Conservation (phyloP, 2,329 filamentous ascomycete species). For the Ophiostoma sp. region DNA sequence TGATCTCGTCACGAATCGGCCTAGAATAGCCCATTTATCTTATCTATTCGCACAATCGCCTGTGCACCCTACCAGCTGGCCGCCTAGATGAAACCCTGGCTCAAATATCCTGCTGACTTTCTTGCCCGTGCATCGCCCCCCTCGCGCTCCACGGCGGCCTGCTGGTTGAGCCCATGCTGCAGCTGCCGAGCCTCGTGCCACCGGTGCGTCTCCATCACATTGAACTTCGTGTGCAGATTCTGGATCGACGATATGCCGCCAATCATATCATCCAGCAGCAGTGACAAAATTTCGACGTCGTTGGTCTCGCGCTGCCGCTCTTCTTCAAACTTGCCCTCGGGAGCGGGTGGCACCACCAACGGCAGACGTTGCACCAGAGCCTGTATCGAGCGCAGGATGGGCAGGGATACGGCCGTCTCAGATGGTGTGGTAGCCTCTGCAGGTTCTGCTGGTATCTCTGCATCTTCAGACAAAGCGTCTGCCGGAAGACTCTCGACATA, state of each 20-base stretch:
- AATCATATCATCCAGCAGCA: conserved; percentile 67
- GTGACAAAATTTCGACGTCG: conserved; percentile 71
- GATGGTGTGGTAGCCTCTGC: conserved; percentile 30
- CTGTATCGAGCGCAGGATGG: conserved; percentile 80
- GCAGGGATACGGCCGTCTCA: conserved; percentile 49
- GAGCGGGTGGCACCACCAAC: conserved; percentile 68
- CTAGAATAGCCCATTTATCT: background rate
- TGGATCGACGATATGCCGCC: conserved; percentile 60
- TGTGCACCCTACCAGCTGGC: background rate
- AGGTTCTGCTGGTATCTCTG: conserved; percentile 31
- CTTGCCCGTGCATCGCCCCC: background rate
- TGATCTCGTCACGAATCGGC: background rate
- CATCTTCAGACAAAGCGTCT: conserved; percentile 42
- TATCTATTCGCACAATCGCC: background rate
- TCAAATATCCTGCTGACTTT: background rate
- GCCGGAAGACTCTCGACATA: conserved; percentile 71
- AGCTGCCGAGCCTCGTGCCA: background rate
- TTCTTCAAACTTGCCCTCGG: conserved; percentile 55
- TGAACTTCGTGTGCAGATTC: conserved; percentile 64
- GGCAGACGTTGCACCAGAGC: conserved; percentile 78
- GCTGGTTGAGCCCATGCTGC: background rate
- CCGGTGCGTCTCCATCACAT: conserved; percentile 46
- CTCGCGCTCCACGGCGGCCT: background rate
- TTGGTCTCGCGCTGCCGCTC: conserved; percentile 75
- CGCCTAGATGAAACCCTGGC: background rate